Conservation (phyloP, 2,329 filamentous ascomycete species). For the Aureobasidium sp. region DNA sequence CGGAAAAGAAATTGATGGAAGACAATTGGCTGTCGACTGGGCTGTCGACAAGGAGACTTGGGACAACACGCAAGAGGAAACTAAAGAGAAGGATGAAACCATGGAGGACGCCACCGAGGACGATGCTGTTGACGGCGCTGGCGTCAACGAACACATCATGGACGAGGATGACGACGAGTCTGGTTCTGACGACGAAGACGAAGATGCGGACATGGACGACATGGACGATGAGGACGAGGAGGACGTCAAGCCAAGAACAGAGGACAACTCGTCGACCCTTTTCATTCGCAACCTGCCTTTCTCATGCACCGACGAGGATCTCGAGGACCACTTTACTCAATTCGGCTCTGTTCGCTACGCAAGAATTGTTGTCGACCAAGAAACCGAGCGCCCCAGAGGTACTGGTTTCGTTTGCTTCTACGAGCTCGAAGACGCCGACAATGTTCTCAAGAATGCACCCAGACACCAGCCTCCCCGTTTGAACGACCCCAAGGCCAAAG, state of each 20-base stretch:
- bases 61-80: constrained; percentile 39
- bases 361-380: constrained; percentile 78
- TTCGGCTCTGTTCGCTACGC: constrained; percentile 90
- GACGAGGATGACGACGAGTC: constrained; percentile 27
- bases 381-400: constrained; percentile 78
- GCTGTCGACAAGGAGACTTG: constrained; percentile 87
- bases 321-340: constrained; percentile 78
- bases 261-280: constrained; percentile 66
- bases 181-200: constrained; percentile 31
- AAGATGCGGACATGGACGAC: constrained; percentile 36
- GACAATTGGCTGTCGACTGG: constrained; percentile 90
- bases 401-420: constrained; percentile 95
- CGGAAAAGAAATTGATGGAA: constrained; percentile 81
- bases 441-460: constrained; percentile 71
- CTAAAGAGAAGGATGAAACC: constrained; percentile 35
- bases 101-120: constrained; percentile 20
- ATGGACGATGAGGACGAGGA: constrained; percentile 35
- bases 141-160: constrained; percentile 28
- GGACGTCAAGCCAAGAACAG: constrained; percentile 29
- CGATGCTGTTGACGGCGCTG: constrained; percentile 33
- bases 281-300: constrained; percentile 96
- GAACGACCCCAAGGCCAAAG: constrained; percentile 21
- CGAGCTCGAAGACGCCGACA: constrained; percentile 64
- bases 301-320: constrained; percentile 70
- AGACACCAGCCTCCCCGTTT: constrained; percentile 37